phyloP scores from a whole-genome alignment of 1,284 basidiomycete species.

The Athelia sp. region DNA sequence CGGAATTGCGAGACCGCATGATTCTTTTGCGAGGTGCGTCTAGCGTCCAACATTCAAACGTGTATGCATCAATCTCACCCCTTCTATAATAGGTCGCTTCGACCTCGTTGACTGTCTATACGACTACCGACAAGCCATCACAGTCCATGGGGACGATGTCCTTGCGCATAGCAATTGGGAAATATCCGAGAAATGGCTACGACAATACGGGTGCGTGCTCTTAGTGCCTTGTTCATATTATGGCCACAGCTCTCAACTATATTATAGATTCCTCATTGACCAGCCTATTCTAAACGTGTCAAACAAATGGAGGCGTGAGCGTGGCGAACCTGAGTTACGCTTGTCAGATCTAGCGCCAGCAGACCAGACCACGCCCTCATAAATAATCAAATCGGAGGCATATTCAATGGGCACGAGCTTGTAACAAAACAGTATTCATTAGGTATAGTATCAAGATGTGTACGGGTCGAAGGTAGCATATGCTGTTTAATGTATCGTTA shows the following conservation, averaged over 20 bases:
- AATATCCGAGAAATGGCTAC: constrained; percentile 76
- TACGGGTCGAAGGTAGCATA: too few relatives aligned
- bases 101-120: constrained; percentile 73
- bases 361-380: constrained; percentile 33
- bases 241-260: too few relatives aligned
- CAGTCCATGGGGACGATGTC: constrained; percentile 85
- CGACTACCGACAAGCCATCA: constrained; percentile 61
- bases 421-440: too few relatives aligned
- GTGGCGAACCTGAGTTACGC: constrained; percentile 62
- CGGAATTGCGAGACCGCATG: constrained; percentile 84
- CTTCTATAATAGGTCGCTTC: constrained; percentile 52
- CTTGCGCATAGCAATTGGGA: constrained; percentile 88
- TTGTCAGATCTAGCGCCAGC: constrained; percentile 48
- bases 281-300: constrained; percentile 54
- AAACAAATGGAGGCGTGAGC: constrained; percentile 75
- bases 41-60: constrained; percentile 20
- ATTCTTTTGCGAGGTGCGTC: constrained; percentile 74
- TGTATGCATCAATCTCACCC: constrained; percentile 32
- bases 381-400: too few relatives aligned
- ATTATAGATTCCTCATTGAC: constrained; percentile 67
- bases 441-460: too few relatives aligned
- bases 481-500: too few relatives aligned
- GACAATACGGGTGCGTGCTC: constrained; percentile 70
- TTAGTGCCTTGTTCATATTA: too few relatives aligned
- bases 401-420: too few relatives aligned